Base-by-base conservation (phyloP, 495 filamentous ascomycete species). In the Rostrohypoxylon terebratum region DNA sequence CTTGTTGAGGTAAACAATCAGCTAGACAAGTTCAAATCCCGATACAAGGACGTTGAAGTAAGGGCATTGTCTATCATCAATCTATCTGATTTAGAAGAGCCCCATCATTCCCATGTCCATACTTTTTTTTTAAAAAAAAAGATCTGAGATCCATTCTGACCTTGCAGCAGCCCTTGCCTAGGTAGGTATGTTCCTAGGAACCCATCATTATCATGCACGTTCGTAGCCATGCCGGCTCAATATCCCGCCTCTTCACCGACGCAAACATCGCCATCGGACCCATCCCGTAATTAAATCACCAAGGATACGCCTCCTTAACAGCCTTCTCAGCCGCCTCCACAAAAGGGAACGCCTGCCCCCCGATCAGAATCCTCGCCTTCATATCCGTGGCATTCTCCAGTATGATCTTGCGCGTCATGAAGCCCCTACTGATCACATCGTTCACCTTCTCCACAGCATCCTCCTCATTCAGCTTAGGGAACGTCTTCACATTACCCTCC, bases 401-500 rank as follows among this genome's bases (percentile, higher is more conserved):
- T 38, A 78, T 51, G 13, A 70, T n/a, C 68, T 78, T 76, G 25
- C 65, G 55, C 4, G 59, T 36, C 38, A 78, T 58, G 48, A 76
- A 72, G 10, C 64, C 67, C 58, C 75, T 63, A 18, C 16, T 50
- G 0, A 51, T 0, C 1, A 74, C 2, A 18, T 77, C 75, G 13
- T 40, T 14, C n/a, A 50, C 36, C 63, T 66, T 73, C 20, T 59
- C 18, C 1, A 71, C 38, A 9, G 60, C 60, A 2, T 59, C 47
- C 0, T 34, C 33, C 18, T 62, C 10, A 10, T 48, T 18, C 1
- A 76, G 54, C 58, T 40, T 66, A 7, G 75, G 75, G 54, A 85
- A 85, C 28, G 77, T 77, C 9, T 83, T 31, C 34, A 80, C 79
- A 20, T 83, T 80, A 40, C 83, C 83, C 21, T 38, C 60, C 0